Evolutionary conservation across 2,329 filamentous ascomycete species (phyloP), one percentile per base, ranked within the genome.

Genomic region (Myrmaecium sp.): DNA sequence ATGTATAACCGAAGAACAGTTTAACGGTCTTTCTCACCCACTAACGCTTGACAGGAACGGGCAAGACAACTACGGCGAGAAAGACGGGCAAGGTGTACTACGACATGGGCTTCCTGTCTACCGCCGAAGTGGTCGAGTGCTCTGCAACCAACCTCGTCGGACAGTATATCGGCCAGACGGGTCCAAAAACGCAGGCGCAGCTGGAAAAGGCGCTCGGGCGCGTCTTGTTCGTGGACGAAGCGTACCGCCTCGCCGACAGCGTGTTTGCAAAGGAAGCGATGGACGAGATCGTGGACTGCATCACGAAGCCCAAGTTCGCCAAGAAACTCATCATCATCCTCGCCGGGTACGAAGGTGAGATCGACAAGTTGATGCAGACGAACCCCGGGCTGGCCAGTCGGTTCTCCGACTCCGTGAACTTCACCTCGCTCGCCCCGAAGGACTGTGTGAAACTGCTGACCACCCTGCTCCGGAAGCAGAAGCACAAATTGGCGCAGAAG

Each of bases 41-140:
- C 12, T 13, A 31, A 7, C 18, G 13, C 14, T 14, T 29, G 30
- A 13, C 36, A 64, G 64, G 65, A 0, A 82, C 76, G 0, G 78
- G 77, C 0, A 83, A 83, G 40, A 81, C 76, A 0, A 73, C 71
- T 0, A 80, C 64, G 0, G 79, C 79, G 0, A 54, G 62, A n/a
- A 76, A 73, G 33, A 78, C 84, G 62, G 77, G 77, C 3, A 66
- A 79, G 33, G 57, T 84, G 0, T 84, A 69, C 40, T 83, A 79
- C 39, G 70, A 83, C 36, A 67, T 82, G 60, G 75, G 75, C 0
- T 66, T 83, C 17, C 51, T 84, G 0, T 50, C 65, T 0, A 56
- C 55, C 0, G 60, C 58, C 0, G 64, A 73, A 14, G 71, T 82
- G 0, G 43, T 71, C 0, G 72, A 81, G 28, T 66, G 61, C 23